These are phyloP conservation scores for Quambalaria eucalypti DNA, from an alignment of 1,284 basidiomycete genomes.

Conservation along the genomic window DNA sequence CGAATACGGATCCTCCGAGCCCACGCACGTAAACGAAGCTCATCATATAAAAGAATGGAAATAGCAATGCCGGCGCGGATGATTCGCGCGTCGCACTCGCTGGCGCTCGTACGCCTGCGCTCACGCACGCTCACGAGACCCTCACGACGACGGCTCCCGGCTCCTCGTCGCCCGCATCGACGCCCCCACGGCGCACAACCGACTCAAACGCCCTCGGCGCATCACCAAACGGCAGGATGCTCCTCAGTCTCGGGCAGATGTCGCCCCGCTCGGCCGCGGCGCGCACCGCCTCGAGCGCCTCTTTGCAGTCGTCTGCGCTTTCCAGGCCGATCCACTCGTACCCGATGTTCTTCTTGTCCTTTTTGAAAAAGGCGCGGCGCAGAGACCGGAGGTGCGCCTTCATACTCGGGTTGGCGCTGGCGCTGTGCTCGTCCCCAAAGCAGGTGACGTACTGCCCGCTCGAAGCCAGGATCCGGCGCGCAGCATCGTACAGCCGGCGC, in stretches of 20 bases:
- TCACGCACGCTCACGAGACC: conserved; percentile 28
- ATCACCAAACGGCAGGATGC: conserved; percentile 38
- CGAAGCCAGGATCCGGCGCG: conserved; percentile 46
- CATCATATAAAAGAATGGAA: too few relatives aligned
- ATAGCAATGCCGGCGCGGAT: too few relatives aligned
- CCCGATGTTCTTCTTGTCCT: conserved; percentile 47
- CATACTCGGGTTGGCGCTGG: conserved; percentile 36
- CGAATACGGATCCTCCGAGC: too few relatives aligned
- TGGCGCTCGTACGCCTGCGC: too few relatives aligned
- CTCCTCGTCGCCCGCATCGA: conserved; percentile 20
- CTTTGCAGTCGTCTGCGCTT: conserved; percentile 29
- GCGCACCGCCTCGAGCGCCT: conserved; percentile 39
- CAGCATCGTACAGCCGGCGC: conserved; percentile 48
- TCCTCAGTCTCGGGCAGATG: conserved; percentile 40
- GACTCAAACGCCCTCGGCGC: conserved; percentile 38
- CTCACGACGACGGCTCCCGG: conserved; percentile 36
- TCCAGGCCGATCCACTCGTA: conserved; percentile 46
- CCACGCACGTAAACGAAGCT: too few relatives aligned
- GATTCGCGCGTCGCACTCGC: too few relatives aligned
- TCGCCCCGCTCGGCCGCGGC: conserved; percentile 32
- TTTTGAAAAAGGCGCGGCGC: conserved; percentile 48
- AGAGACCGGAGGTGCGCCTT: conserved; percentile 44
- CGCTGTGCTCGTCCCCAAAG: conserved; percentile 39
- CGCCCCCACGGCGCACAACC: conserved; percentile 7
- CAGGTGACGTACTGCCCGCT: conserved; percentile 46